Evolutionary conservation across 768 basidiomycete genomes (phyloP), one percentile per base, ranked within the genome.

Genomic region (Pleurotus djamor): DNA sequence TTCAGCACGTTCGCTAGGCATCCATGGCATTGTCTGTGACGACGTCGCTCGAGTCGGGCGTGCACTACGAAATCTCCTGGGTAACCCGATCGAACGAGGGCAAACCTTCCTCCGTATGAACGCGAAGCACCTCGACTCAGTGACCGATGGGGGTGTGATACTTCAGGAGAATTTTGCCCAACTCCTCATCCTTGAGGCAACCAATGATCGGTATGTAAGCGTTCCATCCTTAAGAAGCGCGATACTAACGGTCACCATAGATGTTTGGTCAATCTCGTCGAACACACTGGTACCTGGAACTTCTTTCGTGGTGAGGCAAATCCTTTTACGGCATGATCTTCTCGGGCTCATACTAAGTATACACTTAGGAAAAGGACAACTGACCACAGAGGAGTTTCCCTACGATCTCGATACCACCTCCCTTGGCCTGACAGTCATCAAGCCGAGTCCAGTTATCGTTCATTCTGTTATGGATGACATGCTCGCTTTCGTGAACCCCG

Each of bases 321-420:
- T 58, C 36, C 8, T 32, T 44, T 51, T 37, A 28, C 21, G 21
- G 21, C 21, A 28, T 28, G 21, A 28, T 21, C 47, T 45, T 35
- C 33, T 21, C 48, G 17, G 49, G 52, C 21, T 16, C 5, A 44
- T 62, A 37, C 4, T 51, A 52, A 34, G 51, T 7, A 45, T 51
- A 48, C 34, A 45, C 50, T 52, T 51, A 78, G 76, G 74, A 9
- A 72, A 74, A 52, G 74, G 72, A 6, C 65, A 73, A 36, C 68
- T 82, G 4, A 83, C 82, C 3, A 82, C 81, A 3, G 74, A 76
- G 44, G 69, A 72, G 28, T 84, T 82, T 62, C 83, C 83, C 0
- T 76, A 72, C 60, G 85, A 87, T 67, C 68, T 85, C 32, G 84
- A 86, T 61, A 86, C 84, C 0, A 86, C 85, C 0, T 83, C 85